These are phyloP conservation scores for Russula sp. DNA, from an alignment of 768 basidiomycete genomes.

Conservation along the genomic window DNA sequence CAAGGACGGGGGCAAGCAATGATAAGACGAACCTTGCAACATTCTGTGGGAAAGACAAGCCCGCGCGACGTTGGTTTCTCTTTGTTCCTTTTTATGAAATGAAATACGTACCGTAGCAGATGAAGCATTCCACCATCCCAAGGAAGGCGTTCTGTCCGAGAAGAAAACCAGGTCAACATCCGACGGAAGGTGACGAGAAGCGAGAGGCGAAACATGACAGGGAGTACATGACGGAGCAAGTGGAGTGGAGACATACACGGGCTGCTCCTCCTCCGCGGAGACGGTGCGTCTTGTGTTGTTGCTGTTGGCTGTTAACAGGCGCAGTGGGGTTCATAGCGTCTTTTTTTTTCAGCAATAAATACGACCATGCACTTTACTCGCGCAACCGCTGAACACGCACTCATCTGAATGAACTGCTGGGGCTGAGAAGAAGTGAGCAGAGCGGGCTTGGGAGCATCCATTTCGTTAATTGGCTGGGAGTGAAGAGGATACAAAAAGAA, in stretches of 20 bases:
- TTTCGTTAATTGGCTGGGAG: neutral
- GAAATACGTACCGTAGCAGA: conserved; percentile 58
- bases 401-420: conserved; percentile 55
- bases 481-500: neutral
- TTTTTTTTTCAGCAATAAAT: conserved; percentile 23
- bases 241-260: neutral
- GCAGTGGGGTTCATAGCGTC: conserved; percentile 44
- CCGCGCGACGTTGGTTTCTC: too few species aligned
- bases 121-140: conserved; percentile 55
- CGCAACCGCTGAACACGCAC: conserved; percentile 34
- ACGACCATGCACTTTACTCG: neutral
- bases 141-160: conserved; percentile 57
- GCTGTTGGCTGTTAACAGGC: conserved; percentile 30
- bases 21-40: conserved; percentile 56
- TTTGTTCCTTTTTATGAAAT: neutral
- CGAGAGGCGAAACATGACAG: neutral
- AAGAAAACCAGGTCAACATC: conserved; percentile 2
- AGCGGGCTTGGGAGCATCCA: conserved; percentile 31
- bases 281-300: conserved; percentile 47
- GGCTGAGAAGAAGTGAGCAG: conserved; percentile 46
- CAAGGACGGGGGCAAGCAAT: neutral
- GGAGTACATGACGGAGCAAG: neutral
- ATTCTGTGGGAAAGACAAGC: conserved; percentile 38
- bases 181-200: neutral
- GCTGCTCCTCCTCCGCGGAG: conserved; percentile 67